Base-by-base conservation (phyloP, 352 stramenopile species). In the Phytopythium ostracodes region DNA sequence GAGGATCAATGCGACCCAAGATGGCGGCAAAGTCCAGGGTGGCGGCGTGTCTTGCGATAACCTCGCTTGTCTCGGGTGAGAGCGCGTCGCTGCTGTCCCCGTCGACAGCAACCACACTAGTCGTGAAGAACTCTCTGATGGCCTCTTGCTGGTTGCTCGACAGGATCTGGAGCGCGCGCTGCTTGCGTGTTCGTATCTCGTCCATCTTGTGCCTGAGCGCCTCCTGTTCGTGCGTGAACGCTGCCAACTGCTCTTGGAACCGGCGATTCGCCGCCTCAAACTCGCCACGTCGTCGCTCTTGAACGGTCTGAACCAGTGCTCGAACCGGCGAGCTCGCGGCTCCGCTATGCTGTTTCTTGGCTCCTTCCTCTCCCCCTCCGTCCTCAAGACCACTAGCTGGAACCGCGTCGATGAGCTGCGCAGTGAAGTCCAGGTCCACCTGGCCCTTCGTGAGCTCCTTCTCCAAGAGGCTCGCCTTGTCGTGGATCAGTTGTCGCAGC, bases 81-180 rank as follows among this genome's bases (percentile, higher is more conserved):
- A 38, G 20, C 20, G 50, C 49, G 24, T 73, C 54, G n/a, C 12
- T 12, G 22, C 29, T n/a, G n/a, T n/a, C 31, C 0, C 8, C n/a
- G 14, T 22, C 3, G 18, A n/a, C 11, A 15, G 25, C n/a, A 18
- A 25, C 35, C 2, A 7, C 8, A 14, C n/a, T 31, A 12, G 33
- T 12, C 6, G 65, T 56, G 33, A 81, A 87, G 63, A 86, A 87
- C 0, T 56, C 69, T 49, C 79, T 71, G 54, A 89, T 76, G 6
- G 76, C 73, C 4, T 70, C 18, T 24, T 89, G 79, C 40, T 89
- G 79, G 58, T 85, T 84, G 9, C 71, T 70, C n/a, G 77, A 81
- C 24, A 89, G 66, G 11, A 87, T 77, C 49, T 89, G 64, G 3
- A 89, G 61, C 17, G 77, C 79, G 31, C 62, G 73, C 54, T 87